Base-by-base conservation (phyloP, 805 yeast genomes). In the Teunomyces funiuensis region DNA sequence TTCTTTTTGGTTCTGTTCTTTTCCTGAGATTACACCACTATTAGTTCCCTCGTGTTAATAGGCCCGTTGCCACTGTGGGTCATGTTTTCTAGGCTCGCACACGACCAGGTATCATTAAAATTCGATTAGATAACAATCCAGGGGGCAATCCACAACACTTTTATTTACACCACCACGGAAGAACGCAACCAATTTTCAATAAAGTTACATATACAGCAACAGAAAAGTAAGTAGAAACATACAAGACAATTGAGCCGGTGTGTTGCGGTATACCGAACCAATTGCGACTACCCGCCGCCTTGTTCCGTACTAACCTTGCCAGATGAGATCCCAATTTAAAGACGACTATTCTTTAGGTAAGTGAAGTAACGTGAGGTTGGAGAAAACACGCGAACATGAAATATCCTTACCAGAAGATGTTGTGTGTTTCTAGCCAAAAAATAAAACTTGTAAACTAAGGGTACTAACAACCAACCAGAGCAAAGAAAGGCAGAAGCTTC, bases 401-500 rank as follows among this genome's bases (percentile, higher is more conserved):
- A n/a, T n/a, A n/a, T n/a, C n/a, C n/a, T n/a, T n/a, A n/a, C n/a
- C n/a, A n/a, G n/a, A n/a, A n/a, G n/a, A n/a, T n/a, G n/a, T n/a
- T n/a, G n/a, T n/a, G n/a, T n/a, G n/a, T n/a, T n/a, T n/a, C n/a
- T n/a, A n/a, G n/a, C n/a, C n/a, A n/a, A n/a, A n/a, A n/a, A n/a
- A n/a, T n/a, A n/a, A n/a, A n/a, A n/a, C n/a, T n/a, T n/a, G n/a
- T n/a, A n/a, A n/a, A n/a, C n/a, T 17, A 17, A 22, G 10, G 26
- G 14, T 23, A 17, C 29, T 29, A 18, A 19, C 39, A 25, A 17
- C n/a, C 1, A 15, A 19, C 28, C 50, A 80, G 93, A 88, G 63
- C 88, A 89, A 69, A 86, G 99, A 74, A 83, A 87, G 74, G 91
- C 95, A 3, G 99, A 91, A 68, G 88, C 98, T 27, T 81, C 85